Evolutionary conservation across 768 basidiomycete species (phyloP).

Genomic region (Paxillus rubicundulus): DNA sequence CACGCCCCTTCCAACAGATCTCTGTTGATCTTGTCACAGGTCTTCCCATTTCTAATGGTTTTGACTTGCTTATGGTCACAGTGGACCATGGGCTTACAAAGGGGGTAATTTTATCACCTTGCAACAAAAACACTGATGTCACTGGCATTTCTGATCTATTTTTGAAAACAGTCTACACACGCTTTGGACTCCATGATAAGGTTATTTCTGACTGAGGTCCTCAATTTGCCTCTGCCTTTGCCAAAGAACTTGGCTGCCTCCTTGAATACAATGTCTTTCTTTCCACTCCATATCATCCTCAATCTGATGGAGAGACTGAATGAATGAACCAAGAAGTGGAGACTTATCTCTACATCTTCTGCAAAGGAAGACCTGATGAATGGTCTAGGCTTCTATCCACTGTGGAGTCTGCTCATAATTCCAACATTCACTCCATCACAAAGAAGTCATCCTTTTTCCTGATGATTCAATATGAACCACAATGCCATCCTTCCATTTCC

Average conservation of each 20-base stretch:
- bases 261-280: constrained; percentile 18
- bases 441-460: neutral
- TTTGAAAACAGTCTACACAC: constrained; percentile 6
- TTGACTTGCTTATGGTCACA: constrained; percentile 19
- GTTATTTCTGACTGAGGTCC: constrained; percentile 6
- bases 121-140: constrained; percentile 12
- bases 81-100: constrained; percentile 28
- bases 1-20: constrained; percentile 20
- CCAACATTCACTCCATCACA: neutral
- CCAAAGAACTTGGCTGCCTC: constrained; percentile 12
- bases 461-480: neutral
- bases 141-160: constrained; percentile 11
- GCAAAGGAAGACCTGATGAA: neutral
- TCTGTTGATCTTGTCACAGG: constrained; percentile 22
- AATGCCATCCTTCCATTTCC: too few species aligned
- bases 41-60: constrained; percentile 17
- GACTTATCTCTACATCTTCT: constrained; percentile 8
- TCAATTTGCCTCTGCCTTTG: constrained; percentile 23
- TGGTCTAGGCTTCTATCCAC: constrained; percentile 14
- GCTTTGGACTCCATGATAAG: neutral
- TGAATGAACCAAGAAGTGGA: neutral
- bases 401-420: constrained; percentile 9
- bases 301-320: neutral
- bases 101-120: constrained; percentile 28
- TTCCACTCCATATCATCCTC: constrained; percentile 2